A percentile compares a stretch with the other conserved stretches of the same genome.
phyloP scores from a whole-genome alignment of 2,329 filamentous ascomycete genomes.

The Diplodia seriata region DNA sequence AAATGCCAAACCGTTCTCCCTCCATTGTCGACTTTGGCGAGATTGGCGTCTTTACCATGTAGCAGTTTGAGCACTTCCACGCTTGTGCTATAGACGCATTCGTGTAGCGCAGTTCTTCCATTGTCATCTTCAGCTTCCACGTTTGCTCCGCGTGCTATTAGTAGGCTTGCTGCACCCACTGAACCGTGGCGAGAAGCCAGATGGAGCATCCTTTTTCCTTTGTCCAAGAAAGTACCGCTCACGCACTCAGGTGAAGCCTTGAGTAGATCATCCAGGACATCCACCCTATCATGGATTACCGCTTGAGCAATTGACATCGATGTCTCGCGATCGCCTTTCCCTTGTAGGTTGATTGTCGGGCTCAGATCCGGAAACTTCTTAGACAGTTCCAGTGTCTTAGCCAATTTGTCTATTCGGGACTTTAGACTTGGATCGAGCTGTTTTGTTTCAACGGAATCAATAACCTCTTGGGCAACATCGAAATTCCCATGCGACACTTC shows the following conservation, averaged over 20 bases:
- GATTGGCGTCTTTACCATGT: neutral
- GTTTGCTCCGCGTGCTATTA: neutral
- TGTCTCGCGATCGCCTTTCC: neutral
- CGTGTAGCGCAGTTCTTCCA: neutral
- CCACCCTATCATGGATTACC: fast-evolving
- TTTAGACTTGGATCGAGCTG: too few relatives aligned
- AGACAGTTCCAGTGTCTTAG: too few relatives aligned
- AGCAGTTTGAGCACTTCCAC: neutral
- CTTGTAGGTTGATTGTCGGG: neutral
- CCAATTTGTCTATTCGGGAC: too few relatives aligned
- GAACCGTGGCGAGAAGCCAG: neutral
- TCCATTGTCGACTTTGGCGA: neutral
- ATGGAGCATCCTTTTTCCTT: neutral
- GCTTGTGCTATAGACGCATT: neutral
- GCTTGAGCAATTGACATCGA: neutral
- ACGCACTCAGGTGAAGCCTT: too few relatives aligned
- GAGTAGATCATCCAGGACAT: neutral
- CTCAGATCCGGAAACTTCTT: fast-evolving
- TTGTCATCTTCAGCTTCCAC: neutral
- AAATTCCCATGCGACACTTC: too few relatives aligned
- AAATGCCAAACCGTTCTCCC: neutral
- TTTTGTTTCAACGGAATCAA: too few relatives aligned
- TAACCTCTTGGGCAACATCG: too few relatives aligned
- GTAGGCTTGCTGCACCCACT: neutral
- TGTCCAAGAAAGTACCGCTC: fast-evolving